phyloP scores from a whole-genome alignment of 163 green algal genomes.

The Coccomyxa subellipsoidea region DNA sequence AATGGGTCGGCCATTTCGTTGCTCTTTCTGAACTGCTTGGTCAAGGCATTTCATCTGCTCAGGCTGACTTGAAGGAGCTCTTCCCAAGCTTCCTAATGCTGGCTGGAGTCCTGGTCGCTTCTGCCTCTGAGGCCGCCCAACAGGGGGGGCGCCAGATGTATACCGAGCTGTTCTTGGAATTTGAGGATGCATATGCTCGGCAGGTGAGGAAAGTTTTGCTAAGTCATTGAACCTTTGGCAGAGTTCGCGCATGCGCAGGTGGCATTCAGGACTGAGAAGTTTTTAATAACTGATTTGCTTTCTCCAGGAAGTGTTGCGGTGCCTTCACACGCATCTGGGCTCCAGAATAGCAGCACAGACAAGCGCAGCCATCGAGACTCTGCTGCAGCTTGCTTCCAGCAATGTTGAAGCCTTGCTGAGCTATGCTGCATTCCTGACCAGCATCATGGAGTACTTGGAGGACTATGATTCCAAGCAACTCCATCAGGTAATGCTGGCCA shows the following conservation, averaged over 20 bases:
- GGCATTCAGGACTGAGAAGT: background rate
- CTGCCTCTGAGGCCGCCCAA: background rate
- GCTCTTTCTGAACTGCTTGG: too few species aligned
- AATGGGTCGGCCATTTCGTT: too few species aligned
- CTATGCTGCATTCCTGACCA: constrained; percentile 8
- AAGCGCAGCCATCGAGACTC: background rate
- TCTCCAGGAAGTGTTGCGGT: background rate
- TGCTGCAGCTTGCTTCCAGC: constrained; percentile 15
- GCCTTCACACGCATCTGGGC: constrained; percentile 2
- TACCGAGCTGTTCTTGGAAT: background rate
- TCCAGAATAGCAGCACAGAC: background rate
- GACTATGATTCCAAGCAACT: background rate
- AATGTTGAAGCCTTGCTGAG: background rate
- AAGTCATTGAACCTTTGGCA: too few species aligned
- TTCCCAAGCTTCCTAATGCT: background rate
- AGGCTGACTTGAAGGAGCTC: background rate
- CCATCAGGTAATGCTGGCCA: constrained; percentile 2
- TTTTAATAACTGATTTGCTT: background rate
- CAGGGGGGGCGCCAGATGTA: background rate
- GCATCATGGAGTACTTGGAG: constrained; percentile 1
- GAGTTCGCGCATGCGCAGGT: background rate
- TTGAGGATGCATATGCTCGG: background rate
- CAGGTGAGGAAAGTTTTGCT: background rate
- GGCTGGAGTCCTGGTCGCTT: background rate
- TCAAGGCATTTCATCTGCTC: too few species aligned